phyloP scores from a whole-genome alignment of 805 yeast genomes.

The Candida chauliodis region DNA sequence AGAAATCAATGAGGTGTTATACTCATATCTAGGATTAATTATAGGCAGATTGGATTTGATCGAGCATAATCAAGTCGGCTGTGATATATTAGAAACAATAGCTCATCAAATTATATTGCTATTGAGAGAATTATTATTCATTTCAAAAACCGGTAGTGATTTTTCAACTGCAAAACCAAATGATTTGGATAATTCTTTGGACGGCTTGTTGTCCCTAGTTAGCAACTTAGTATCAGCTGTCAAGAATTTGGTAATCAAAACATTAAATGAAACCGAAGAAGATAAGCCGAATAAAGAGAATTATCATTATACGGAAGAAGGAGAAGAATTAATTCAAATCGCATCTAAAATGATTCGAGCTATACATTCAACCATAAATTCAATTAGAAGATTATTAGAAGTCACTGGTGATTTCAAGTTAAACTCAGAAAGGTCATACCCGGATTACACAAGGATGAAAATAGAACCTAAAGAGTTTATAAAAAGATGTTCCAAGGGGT shows the following conservation, averaged over 20 bases:
- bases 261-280: slow-evolving; percentile 41
- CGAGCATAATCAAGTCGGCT: slow-evolving; percentile 69
- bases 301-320: slow-evolving; percentile 64
- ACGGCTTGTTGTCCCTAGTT: slow-evolving; percentile 54
- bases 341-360: slow-evolving; percentile 59
- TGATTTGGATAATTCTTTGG: slow-evolving; percentile 50
- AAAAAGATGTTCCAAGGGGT: slow-evolving; percentile 45
- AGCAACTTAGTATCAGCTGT: slow-evolving; percentile 65
- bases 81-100: slow-evolving; percentile 61
- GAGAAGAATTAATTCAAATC: slow-evolving; percentile 57
- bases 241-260: slow-evolving; percentile 56
- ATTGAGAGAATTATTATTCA: slow-evolving; percentile 58
- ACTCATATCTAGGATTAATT: slow-evolving; percentile 60
- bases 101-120: slow-evolving; percentile 67
- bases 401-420: slow-evolving; percentile 66
- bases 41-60: slow-evolving; percentile 76
- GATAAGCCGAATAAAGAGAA: slow-evolving; percentile 10
- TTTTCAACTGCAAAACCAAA: slow-evolving; percentile 33
- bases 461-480: slow-evolving; percentile 61
- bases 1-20: slow-evolving; percentile 59
- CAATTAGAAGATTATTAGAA: slow-evolving; percentile 49
- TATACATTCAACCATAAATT: slow-evolving; percentile 45
- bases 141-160: slow-evolving; percentile 49
- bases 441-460: slow-evolving; percentile 57
- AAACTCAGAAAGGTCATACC: slow-evolving; percentile 53